Evolutionary conservation across 2,329 filamentous ascomycete genomes (phyloP).

Genomic region (Lachnellula cervina): DNA sequence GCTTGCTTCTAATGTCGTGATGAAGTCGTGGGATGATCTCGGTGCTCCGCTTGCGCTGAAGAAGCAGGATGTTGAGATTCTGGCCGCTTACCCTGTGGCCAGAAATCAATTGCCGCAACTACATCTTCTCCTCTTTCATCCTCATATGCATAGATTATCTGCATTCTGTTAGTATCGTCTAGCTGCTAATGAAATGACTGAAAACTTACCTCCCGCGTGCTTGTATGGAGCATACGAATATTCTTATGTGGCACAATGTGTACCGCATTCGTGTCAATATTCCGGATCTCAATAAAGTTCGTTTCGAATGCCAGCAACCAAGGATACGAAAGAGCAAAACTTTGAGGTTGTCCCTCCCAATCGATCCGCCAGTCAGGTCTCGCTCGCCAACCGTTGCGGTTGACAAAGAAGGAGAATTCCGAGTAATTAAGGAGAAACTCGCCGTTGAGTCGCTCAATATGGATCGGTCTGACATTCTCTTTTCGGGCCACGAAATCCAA

Average conservation of each 20-base stretch:
- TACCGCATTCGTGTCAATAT: slow-evolving; percentile 90
- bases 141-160: slow-evolving; percentile 98
- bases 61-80: slow-evolving; percentile 19
- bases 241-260: slow-evolving; percentile 96
- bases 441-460: slow-evolving; percentile 94
- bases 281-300: slow-evolving; percentile 93
- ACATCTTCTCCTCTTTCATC: slow-evolving; percentile 91
- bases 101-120: slow-evolving; percentile 94
- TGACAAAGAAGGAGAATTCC: slow-evolving; percentile 99
- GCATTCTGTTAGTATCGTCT: slow-evolving; percentile 23
- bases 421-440: slow-evolving; percentile 98
- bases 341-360: slow-evolving; percentile 91
- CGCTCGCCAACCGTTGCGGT: slow-evolving; percentile 95
- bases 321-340: slow-evolving; percentile 90
- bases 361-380: slow-evolving; percentile 95
- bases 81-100: slow-evolving; percentile 43
- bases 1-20: slow-evolving; percentile 22
- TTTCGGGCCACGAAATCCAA: slow-evolving; percentile 94
- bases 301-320: slow-evolving; percentile 97
- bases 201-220: slow-evolving; percentile 80
- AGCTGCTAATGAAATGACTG: not conserved
- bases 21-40: slow-evolving; percentile 19
- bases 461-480: slow-evolving; percentile 89
- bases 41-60: slow-evolving; percentile 10
- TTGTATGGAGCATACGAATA: slow-evolving; percentile 95